Evolutionary conservation across 1,284 basidiomycete species (phyloP), one percentile per base, ranked within the genome.

Genomic region (Fomitopsis betulina): DNA sequence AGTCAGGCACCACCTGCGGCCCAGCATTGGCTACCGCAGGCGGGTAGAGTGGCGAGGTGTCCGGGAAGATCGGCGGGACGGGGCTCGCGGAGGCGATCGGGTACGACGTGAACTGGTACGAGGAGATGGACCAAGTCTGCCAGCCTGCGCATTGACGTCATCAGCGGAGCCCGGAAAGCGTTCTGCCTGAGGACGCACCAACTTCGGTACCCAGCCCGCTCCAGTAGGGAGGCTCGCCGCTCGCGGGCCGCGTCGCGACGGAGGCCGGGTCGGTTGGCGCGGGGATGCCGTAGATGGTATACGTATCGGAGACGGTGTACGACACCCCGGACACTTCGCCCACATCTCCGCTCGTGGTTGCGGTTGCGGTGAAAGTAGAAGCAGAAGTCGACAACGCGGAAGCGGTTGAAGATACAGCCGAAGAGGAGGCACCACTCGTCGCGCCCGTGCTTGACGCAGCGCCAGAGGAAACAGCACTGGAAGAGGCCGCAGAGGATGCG

Each of bases 1-100:
- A 79, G 70, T 79, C 76, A 6, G 79, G 79, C 0, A 80, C 67
- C 13, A 76, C 60, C 13, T 58, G 51, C 5, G 63, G 61, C 10
- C 68, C 71, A 0, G 67, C 60, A 19, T 63, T 66, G 10, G 61
- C 61, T 6, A 68, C 66, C 6, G 71, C 62, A 0, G 73, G 73
- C 0, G 73, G 73, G 21, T 61, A 64, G 12, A 62, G 51, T 0
- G 71, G 71, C 17, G 64, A 65, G n/a, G 64, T 63, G 5, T 62
- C 61, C 8, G 69, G 68, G 60, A 65, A 73, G 9, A 67, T 61
- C 7, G 65, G 67, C 17, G 71, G 66, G 23, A 71, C 66, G 9
- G 71, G 65, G 3, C 67, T 59, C 23, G 62, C 65, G 1, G 69
- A 67, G 27, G 73, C 70, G n/a, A 67, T 65, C 2, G 73, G 70